Evolutionary conservation across 352 stramenopile genomes (phyloP), one percentile per base, ranked within the genome.

Genomic region (Nothophytophthora sp.): DNA sequence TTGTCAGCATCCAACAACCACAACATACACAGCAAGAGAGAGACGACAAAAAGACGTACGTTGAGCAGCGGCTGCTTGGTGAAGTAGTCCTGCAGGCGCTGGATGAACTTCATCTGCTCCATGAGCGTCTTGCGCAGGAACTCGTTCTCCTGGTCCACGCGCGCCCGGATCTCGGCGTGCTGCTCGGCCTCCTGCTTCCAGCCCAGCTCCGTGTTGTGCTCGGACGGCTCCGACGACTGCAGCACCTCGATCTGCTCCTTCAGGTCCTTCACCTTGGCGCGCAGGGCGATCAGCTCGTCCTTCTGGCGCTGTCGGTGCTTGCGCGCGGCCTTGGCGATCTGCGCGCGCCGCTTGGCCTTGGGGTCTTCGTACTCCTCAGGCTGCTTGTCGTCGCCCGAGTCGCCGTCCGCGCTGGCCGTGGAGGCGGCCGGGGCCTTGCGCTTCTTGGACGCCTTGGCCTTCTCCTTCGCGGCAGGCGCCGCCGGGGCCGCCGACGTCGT

Each of bases 41-140:
- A 20, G 35, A 8, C 32, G 10, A 60, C 19, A 46, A 18, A 9
- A 8, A n/a, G 1, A 67, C 69, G 23, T 67, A 80, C 70, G 61
- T 95, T 95, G 43, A 95, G 76, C 36, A 95, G 68, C 35, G 85
- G 85, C 68, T 95, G 85, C 72, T 95, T 95, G 32, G 82, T 92
- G 55, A 95, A 95, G 61, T 95, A 95, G 62, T 95, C 85, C 64
- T 95, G 85, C 24, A 95, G 70, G 19, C 82, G 73, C 68, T 95
- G 85, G 44, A 95, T 95, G 44, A 95, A 95, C 70, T 95, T 95
- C 85, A 95, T 95, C 76, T 95, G 85, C 53, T 95, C 85, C 82
- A 93, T 95, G 16, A 95, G 53, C 40, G 85, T 95, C 63, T 92
- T 92, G 40, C 85, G 79, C 47, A 95, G 42, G 42, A 95, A 95